Percentiles rank a stretch among this genome's conserved stretches.
phyloP scores from a whole-genome alignment of 495 filamentous ascomycete genomes.

The Penicillium atrosanguineum region DNA sequence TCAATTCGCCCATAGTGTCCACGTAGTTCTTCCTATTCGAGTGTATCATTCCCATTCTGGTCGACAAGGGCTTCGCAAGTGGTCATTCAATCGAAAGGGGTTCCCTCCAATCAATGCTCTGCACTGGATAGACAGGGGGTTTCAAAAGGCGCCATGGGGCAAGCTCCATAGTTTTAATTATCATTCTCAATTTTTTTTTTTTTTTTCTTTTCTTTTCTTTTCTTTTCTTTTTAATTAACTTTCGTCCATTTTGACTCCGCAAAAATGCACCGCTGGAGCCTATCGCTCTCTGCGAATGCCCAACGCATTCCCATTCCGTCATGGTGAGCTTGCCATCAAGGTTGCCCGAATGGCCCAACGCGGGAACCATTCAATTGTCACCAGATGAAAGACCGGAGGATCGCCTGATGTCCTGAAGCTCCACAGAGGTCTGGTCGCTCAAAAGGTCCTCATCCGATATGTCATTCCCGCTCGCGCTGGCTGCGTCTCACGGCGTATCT shows the following conservation, averaged over 20 bases:
- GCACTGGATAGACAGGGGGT: conserved; percentile 1
- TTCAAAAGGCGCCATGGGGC: conserved; percentile 5
- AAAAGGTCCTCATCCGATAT: background rate
- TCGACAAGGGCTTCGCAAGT: background rate
- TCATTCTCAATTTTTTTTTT: background rate
- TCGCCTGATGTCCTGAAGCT: conserved; percentile 9
- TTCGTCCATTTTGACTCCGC: background rate
- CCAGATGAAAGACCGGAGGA: background rate
- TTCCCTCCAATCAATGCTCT: background rate
- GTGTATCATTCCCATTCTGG: background rate
- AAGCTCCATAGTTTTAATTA: conserved; percentile 6
- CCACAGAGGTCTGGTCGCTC: background rate
- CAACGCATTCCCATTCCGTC: conserved; percentile 1
- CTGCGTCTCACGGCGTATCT: conserved; percentile 13
- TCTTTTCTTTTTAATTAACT: background rate
- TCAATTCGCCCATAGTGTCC: background rate
- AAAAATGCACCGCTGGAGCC: background rate
- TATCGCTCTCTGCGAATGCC: conserved; percentile 14
- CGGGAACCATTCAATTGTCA: conserved; percentile 12
- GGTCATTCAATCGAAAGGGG: conserved; percentile 7
- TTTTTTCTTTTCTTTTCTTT: background rate
- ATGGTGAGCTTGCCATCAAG: conserved; percentile 2
- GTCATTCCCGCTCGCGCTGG: background rate
- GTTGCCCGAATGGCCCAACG: conserved; percentile 12
- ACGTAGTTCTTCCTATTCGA: background rate